These are phyloP conservation scores for Eutrema japonicum DNA, from an alignment of 345 rosid genomes.

Conservation along the genomic window DNA sequence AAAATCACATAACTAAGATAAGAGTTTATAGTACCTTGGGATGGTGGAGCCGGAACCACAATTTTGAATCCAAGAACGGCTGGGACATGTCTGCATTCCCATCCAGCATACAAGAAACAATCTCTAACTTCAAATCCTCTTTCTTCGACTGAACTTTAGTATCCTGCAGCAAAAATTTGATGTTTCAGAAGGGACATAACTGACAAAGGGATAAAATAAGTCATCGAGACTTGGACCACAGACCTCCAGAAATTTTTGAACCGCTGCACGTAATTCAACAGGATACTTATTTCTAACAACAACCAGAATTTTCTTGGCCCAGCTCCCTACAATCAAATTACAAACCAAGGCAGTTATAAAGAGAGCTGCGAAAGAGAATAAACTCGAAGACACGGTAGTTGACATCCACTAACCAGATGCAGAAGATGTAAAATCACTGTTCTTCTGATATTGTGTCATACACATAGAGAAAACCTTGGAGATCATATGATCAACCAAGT, in stretches of 20 bases:
- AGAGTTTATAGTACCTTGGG: constrained; percentile 64
- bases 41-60: constrained; percentile 86
- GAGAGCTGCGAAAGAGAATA: not conserved
- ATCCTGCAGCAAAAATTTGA: constrained; percentile 49
- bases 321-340: constrained; percentile 56
- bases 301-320: constrained; percentile 71
- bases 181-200: constrained; percentile 26
- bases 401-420: constrained; percentile 56
- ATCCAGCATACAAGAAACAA: constrained; percentile 63
- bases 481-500: constrained; percentile 59
- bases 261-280: constrained; percentile 59
- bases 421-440: constrained; percentile 47
- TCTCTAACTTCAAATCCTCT: constrained; percentile 56
- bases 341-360: constrained; percentile 4
- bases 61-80: constrained; percentile 64
- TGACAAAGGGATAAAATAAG: not conserved
- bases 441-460: constrained; percentile 61
- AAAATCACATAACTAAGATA: constrained; percentile 5
- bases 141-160: constrained; percentile 53
- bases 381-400: not conserved
- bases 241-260: constrained; percentile 72
- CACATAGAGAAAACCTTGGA: constrained; percentile 65
- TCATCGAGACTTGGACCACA: constrained; percentile 28
- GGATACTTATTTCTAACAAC: constrained; percentile 71
- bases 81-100: constrained; percentile 56